Percentiles rank a stretch among this genome's conserved stretches.
Evolutionary conservation across 2,329 filamentous ascomycete species (phyloP).

Genomic region (Colletotrichum magnum): DNA sequence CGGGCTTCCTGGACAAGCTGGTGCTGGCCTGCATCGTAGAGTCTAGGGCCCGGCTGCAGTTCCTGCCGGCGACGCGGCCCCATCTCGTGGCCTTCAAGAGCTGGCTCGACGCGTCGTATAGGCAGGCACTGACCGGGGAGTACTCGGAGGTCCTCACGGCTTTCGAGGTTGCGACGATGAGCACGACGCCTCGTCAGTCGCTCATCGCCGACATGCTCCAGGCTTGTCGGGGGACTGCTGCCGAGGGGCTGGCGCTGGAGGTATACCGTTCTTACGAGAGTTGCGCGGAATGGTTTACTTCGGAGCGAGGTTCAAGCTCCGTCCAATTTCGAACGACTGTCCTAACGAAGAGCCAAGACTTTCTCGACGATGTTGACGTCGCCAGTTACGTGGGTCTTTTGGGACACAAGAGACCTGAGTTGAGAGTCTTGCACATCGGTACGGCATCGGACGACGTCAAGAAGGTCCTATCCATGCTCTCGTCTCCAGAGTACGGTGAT

Average conservation of each 20-base stretch:
- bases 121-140: constrained; percentile 16
- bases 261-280: background rate
- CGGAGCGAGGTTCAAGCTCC: background rate
- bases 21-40: constrained; percentile 31
- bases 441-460: background rate
- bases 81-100: constrained; percentile 25
- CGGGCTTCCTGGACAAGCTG: constrained; percentile 1
- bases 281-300: constrained; percentile 11
- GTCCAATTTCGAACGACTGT: background rate
- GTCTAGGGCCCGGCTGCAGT: constrained; percentile 23
- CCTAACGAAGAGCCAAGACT: too few relatives aligned
- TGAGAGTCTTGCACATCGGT: constrained; percentile 30
- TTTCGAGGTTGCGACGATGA: constrained; percentile 14
- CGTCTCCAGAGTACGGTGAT: background rate
- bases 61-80: constrained; percentile 27
- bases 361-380: constrained; percentile 16
- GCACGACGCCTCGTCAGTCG: background rate
- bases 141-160: constrained; percentile 6
- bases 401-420: constrained; percentile 44
- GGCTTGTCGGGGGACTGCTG: constrained; percentile 5
- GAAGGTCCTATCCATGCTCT: background rate
- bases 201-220: background rate
- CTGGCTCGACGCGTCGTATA: constrained; percentile 28
- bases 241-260: background rate
- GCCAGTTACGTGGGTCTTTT: constrained; percentile 30